A percentile compares a stretch with the other conserved stretches of the same genome.
These are phyloP conservation scores for Penicillium sp. DNA, from an alignment of 2,329 filamentous ascomycete species.

Conservation along the genomic window DNA sequence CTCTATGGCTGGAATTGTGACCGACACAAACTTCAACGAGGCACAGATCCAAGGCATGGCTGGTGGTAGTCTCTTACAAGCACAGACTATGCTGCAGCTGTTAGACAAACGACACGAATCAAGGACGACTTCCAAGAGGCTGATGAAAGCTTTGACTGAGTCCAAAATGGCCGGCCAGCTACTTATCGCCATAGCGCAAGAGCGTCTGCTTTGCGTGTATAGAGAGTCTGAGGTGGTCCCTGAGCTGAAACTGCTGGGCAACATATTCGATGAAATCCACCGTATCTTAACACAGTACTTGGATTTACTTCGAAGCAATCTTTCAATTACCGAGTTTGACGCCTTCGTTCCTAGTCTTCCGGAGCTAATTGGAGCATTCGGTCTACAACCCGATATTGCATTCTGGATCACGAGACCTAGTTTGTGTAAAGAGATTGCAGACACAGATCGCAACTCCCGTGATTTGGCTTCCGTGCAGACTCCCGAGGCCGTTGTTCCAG, in stretches of 20 bases:
- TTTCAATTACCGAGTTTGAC: slow-evolving; percentile 74
- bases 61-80: slow-evolving; percentile 73
- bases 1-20: slow-evolving; percentile 89
- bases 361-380: slow-evolving; percentile 71
- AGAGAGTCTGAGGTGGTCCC: slow-evolving; percentile 62
- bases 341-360: slow-evolving; percentile 69
- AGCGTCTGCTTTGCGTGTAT: slow-evolving; percentile 81
- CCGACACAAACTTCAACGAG: slow-evolving; percentile 83
- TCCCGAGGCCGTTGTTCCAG: slow-evolving; percentile 20
- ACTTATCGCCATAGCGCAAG: slow-evolving; percentile 85
- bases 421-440: slow-evolving; percentile 61
- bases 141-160: slow-evolving; percentile 75
- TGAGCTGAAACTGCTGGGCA: slow-evolving; percentile 83
- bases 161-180: slow-evolving; percentile 75
- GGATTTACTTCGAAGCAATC: slow-evolving; percentile 77
- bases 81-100: slow-evolving; percentile 74
- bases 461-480: slow-evolving; percentile 21
- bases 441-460: slow-evolving; percentile 33
- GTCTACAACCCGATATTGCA: slow-evolving; percentile 73
- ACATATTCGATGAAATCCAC: slow-evolving; percentile 86
- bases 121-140: slow-evolving; percentile 68
- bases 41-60: slow-evolving; percentile 82
- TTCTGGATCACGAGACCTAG: slow-evolving; percentile 78
- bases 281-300: slow-evolving; percentile 82
- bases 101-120: slow-evolving; percentile 78